Percentiles rank a stretch among this genome's conserved stretches.
phyloP scores from a whole-genome alignment of 352 stramenopile genomes.

The Globisporangium solare region DNA sequence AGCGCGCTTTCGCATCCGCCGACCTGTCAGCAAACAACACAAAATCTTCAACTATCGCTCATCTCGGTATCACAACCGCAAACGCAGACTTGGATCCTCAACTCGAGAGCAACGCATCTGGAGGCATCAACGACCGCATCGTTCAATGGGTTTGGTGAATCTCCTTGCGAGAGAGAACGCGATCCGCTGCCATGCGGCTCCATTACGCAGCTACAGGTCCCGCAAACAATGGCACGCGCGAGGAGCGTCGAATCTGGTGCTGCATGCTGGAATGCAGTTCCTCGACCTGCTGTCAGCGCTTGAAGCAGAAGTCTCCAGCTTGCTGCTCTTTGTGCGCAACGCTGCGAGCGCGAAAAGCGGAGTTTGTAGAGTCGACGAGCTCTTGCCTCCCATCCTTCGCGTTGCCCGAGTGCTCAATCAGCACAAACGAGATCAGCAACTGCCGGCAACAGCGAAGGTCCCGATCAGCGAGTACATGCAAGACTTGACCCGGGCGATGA shows the following conservation, averaged over 20 bases:
- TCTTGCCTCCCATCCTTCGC: slow-evolving; percentile 4
- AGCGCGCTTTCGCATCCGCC: too few species aligned
- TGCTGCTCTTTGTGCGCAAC: slow-evolving; percentile 6
- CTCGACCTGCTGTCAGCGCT: slow-evolving; percentile 1
- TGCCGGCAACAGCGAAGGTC: background rate
- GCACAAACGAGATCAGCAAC: background rate
- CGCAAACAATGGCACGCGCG: too few species aligned
- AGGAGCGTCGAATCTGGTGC: background rate
- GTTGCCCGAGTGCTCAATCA: background rate
- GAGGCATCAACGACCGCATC: background rate
- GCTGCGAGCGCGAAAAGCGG: background rate
- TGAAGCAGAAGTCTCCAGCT: slow-evolving; percentile 1
- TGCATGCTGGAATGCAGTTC: slow-evolving; percentile 6
- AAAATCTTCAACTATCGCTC: too few species aligned
- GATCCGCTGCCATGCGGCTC: too few species aligned
- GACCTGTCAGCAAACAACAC: too few species aligned
- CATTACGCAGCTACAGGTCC: too few species aligned
- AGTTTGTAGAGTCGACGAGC: slow-evolving; percentile 2
- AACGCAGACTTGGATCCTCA: background rate
- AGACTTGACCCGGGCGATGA: slow-evolving; percentile 14
- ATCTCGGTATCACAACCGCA: background rate
- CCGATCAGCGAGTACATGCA: slow-evolving; percentile 6
- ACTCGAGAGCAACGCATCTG: background rate
- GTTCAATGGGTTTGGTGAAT: background rate
- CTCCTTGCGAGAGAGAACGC: background rate